phyloP scores from a whole-genome alignment of 176 grass and related monocot species.

The Avena insularis region DNA sequence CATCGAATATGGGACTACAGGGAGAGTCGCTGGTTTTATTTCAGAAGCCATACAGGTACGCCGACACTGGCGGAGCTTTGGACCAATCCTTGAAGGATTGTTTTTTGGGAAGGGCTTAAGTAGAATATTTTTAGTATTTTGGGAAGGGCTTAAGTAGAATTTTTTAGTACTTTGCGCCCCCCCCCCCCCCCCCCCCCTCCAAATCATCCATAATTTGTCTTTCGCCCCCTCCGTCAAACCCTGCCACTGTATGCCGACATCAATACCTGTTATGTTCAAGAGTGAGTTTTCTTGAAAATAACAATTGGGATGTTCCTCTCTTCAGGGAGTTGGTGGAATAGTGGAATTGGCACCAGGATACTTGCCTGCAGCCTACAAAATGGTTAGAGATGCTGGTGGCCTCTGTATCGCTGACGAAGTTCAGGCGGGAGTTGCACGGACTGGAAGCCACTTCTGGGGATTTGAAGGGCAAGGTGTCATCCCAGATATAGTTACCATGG shows the following conservation, averaged over 20 bases:
- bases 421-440: constrained; percentile 81
- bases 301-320: not conserved
- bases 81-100: no score
- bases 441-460: constrained; percentile 93
- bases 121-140: no score
- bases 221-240: no score
- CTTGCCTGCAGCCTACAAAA: constrained; percentile 77
- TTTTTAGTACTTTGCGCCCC: no score
- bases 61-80: no score
- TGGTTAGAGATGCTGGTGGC: constrained; percentile 81
- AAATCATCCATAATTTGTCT: no score
- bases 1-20: constrained; percentile 91
- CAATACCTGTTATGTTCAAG: constrained; percentile 21
- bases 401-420: constrained; percentile 95
- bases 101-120: no score
- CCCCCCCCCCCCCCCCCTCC: no score
- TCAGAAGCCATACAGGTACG: constrained; percentile 95
- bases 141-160: no score
- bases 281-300: not conserved
- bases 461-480: constrained; percentile 83
- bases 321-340: constrained; percentile 93
- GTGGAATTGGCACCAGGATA: constrained; percentile 94
- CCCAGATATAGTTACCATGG: constrained; percentile 97
- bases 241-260: constrained; percentile 36
- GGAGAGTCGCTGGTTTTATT: constrained; percentile 85